Conservation (phyloP, 1,284 basidiomycete species). For the Austroboletus rostrupii region DNA sequence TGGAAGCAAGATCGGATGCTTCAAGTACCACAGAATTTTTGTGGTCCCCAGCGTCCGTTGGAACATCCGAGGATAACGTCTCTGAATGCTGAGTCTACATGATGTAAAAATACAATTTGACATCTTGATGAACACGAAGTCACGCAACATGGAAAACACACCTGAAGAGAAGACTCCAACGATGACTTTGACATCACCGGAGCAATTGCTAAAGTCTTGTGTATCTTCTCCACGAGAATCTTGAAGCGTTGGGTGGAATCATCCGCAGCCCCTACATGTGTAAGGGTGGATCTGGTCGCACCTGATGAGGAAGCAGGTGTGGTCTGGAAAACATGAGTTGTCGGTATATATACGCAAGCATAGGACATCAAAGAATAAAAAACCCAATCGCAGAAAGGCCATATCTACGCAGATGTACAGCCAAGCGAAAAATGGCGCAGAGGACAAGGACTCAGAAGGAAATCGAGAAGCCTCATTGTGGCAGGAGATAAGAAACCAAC, state of each 20-base stretch:
- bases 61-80: neutral
- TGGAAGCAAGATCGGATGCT: slow-evolving; percentile 13
- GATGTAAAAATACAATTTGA: slow-evolving; percentile 1
- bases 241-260: slow-evolving; percentile 35
- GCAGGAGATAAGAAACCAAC: neutral
- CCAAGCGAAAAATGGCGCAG: slow-evolving; percentile 1
- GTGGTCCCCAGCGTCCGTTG: slow-evolving; percentile 2
- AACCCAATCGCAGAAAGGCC: slow-evolving; percentile 13
- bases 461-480: neutral
- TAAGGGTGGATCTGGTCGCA: slow-evolving; percentile 19
- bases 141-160: slow-evolving; percentile 4
- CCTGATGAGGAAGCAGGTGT: slow-evolving; percentile 1
- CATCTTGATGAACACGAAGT: neutral
- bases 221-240: slow-evolving; percentile 51
- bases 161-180: slow-evolving; percentile 4
- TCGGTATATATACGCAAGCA: slow-evolving; percentile 5
- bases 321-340: slow-evolving; percentile 11
- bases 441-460: neutral
- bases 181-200: slow-evolving; percentile 42
- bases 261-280: slow-evolving; percentile 6
- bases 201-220: slow-evolving; percentile 51
- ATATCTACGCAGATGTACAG: slow-evolving; percentile 9
- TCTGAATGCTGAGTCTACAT: slow-evolving; percentile 10
- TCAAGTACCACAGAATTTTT: slow-evolving; percentile 5
- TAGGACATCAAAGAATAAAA: slow-evolving; percentile 1